These are phyloP conservation scores for Tetracladium marchalianum DNA, from an alignment of 495 filamentous ascomycete species.

Conservation along the genomic window DNA sequence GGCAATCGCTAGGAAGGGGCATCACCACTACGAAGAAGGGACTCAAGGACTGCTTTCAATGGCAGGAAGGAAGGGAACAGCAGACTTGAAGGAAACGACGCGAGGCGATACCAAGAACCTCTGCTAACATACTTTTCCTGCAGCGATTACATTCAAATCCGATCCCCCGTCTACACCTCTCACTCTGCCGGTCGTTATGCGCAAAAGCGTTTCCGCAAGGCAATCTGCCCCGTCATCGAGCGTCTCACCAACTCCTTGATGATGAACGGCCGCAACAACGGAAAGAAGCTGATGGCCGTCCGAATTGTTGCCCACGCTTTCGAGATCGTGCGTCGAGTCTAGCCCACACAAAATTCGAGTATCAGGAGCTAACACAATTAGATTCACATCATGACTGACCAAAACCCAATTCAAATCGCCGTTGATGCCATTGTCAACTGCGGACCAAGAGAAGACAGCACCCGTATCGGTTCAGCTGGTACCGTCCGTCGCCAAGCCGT, in stretches of 20 bases:
- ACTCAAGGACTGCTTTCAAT: not conserved
- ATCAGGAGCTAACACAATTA: conserved; percentile 26
- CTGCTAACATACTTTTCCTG: conserved; percentile 36
- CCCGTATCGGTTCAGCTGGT: conserved; percentile 97
- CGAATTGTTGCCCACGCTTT: conserved; percentile 98
- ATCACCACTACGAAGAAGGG: not conserved
- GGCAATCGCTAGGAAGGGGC: not conserved
- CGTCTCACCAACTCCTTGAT: conserved; percentile 99
- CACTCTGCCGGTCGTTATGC: conserved; percentile 98
- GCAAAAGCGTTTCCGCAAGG: conserved; percentile 99
- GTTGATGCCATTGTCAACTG: conserved; percentile 99
- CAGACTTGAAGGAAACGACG: not conserved
- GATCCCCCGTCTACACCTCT: conserved; percentile 93
- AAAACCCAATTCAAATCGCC: conserved; percentile 99
- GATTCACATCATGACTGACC: conserved; percentile 99
- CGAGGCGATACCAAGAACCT: not conserved
- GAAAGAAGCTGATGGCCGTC: conserved; percentile 99
- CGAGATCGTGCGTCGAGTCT: conserved; percentile 76
- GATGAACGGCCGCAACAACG: conserved; percentile 99
- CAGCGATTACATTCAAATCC: conserved; percentile 99
- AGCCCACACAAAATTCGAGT: not conserved
- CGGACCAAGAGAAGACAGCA: conserved; percentile 98
- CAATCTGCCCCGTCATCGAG: conserved; percentile 99
- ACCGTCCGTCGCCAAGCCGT: conserved; percentile 99
- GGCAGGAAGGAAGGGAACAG: not conserved